phyloP scores from a whole-genome alignment of 1,139 yeast species.

The Magnusiomyces sp. region DNA sequence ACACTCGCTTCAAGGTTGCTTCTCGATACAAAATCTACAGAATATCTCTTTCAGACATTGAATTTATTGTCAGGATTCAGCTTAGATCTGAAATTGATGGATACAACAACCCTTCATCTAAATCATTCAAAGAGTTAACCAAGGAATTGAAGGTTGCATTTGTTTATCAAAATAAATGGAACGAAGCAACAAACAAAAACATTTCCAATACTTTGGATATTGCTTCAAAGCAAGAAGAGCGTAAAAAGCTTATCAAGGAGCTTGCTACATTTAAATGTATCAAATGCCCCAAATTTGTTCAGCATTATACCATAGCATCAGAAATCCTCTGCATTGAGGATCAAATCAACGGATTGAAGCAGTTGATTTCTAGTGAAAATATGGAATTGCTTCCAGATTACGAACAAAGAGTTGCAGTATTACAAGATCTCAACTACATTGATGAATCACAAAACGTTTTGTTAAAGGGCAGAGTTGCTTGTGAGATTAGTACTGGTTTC shows the following conservation, averaged over 20 bases:
- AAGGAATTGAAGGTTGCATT: conserved; percentile 37
- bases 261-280: conserved; percentile 30
- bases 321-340: conserved; percentile 40
- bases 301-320: conserved; percentile 43
- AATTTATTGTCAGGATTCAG: conserved; percentile 43
- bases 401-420: conserved; percentile 74
- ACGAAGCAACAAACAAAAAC: conserved; percentile 33
- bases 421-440: conserved; percentile 66
- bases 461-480: conserved; percentile 89
- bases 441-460: conserved; percentile 69
- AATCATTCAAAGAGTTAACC: conserved; percentile 38
- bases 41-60: conserved; percentile 43
- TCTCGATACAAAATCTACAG: conserved; percentile 32
- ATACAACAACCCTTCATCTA: conserved; percentile 29
- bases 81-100: too few species aligned
- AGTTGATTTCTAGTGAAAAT: conserved; percentile 73
- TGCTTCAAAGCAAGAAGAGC: conserved; percentile 29
- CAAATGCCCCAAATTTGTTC: conserved; percentile 35
- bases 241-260: conserved; percentile 35
- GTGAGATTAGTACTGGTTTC: conserved; percentile 94
- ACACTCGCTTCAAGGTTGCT: conserved; percentile 22
- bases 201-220: conserved; percentile 9
- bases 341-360: conserved; percentile 50
- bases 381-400: conserved; percentile 87
- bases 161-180: conserved; percentile 40